A percentile compares a stretch with the other conserved stretches of the same genome.
These are phyloP conservation scores for Mycena sanguinolenta DNA, from an alignment of 768 basidiomycete genomes.

Conservation along the genomic window DNA sequence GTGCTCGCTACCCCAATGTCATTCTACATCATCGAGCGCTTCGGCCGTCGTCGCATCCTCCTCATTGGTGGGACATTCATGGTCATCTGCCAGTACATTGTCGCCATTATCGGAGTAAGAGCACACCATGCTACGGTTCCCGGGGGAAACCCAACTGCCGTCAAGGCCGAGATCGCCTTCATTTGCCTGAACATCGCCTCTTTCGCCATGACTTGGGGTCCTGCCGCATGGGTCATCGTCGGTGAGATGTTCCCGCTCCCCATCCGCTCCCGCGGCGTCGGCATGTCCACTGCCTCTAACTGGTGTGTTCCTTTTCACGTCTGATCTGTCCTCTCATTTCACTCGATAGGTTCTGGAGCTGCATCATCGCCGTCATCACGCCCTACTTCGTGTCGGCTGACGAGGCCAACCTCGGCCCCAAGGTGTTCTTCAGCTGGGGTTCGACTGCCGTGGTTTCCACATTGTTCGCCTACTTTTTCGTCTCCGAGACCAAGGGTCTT, in stretches of 20 bases:
- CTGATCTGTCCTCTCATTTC: neutral
- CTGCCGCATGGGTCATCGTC: too few species aligned
- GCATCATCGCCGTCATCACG: conserved; percentile 27
- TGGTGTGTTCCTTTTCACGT: neutral
- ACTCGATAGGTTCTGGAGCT: conserved; percentile 45
- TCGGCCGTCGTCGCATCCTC: conserved; percentile 85
- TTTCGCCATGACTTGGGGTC: too few species aligned
- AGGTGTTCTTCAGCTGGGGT: conserved; percentile 2
- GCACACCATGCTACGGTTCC: conserved; percentile 53
- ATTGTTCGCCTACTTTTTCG: neutral
- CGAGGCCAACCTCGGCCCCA: too few species aligned
- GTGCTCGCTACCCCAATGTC: conserved; percentile 84
- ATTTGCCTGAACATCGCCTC: too few species aligned
- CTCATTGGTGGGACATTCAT: conserved; percentile 86
- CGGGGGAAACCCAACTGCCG: conserved; percentile 61
- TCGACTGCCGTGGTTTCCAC: neutral
- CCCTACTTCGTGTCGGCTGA: too few species aligned
- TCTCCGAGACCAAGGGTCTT: conserved; percentile 1
- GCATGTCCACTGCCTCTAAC: conserved; percentile 21
- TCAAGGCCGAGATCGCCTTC: conserved; percentile 62
- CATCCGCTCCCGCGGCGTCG: conserved; percentile 73
- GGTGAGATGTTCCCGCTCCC: too few species aligned
- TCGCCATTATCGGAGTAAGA: conserved; percentile 65
- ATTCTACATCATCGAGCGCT: too few species aligned
- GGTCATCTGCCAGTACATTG: conserved; percentile 87